Evolutionary conservation across 495 filamentous ascomycete species (phyloP).

Genomic region (Daldinia childiae): DNA sequence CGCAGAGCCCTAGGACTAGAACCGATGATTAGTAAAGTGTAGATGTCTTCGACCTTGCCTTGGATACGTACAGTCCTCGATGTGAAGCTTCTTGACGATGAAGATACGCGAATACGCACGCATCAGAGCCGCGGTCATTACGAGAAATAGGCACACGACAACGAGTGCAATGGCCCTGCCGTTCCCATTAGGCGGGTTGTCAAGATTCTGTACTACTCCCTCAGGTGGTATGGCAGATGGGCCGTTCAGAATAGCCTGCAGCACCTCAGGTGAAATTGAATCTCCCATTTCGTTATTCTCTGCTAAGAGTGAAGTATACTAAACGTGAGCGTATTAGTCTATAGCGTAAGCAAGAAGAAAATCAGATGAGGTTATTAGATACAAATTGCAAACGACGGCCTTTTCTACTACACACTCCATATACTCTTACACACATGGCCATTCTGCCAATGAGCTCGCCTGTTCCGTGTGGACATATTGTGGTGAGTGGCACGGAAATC

Average conservation of each 20-base stretch:
- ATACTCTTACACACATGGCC: no score
- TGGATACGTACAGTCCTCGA: constrained; percentile 2
- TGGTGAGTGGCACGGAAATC: no score
- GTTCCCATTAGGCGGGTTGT: not conserved
- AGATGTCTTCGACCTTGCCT: not conserved
- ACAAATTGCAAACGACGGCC: no score
- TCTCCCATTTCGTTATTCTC: not conserved
- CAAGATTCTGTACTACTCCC: not conserved
- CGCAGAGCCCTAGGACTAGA: not conserved
- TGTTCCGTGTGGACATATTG: no score
- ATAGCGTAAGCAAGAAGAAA: no score
- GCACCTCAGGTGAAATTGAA: not conserved
- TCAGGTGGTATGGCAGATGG: not conserved
- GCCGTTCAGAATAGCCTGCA: not conserved
- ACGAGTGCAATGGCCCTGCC: not conserved
- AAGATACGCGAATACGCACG: not conserved
- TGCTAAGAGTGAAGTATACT: no score
- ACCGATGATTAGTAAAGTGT: not conserved
- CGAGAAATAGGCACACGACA: not conserved
- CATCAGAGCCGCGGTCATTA: not conserved
- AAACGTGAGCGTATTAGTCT: no score
- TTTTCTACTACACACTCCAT: no score
- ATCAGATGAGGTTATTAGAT: no score
- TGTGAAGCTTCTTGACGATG: not conserved
- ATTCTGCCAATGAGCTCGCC: no score